These are phyloP conservation scores for Colletotrichum sp. DNA, from an alignment of 2,329 filamentous ascomycete genomes.

Conservation along the genomic window DNA sequence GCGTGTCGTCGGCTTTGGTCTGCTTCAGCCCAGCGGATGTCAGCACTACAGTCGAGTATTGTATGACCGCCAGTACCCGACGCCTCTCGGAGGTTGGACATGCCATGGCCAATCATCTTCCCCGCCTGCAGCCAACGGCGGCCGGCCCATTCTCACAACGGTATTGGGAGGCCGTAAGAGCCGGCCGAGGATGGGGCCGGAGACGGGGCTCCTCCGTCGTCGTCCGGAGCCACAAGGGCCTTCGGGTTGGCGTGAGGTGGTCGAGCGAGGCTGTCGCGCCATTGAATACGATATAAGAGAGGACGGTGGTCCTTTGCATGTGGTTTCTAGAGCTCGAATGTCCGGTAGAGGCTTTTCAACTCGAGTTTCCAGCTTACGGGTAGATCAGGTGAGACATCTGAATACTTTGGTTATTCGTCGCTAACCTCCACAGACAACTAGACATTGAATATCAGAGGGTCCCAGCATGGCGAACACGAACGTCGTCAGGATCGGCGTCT, in stretches of 20 bases:
- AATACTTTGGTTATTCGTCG: background rate
- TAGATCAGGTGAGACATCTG: background rate
- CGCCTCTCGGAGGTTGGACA: constrained; percentile 26
- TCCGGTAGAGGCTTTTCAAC: background rate
- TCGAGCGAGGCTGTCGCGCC: background rate
- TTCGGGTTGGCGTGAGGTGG: no score
- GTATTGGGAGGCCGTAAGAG: background rate
- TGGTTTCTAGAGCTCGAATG: background rate
- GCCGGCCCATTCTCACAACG: background rate
- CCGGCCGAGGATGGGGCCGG: background rate
- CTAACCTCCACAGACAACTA: background rate
- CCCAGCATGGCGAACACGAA: constrained; percentile 19
- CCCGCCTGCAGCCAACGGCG: background rate
- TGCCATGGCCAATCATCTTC: constrained; percentile 30
- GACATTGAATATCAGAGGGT: background rate
- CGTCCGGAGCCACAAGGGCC: background rate
- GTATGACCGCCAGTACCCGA: constrained; percentile 24
- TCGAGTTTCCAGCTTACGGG: background rate
- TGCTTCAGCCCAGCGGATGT: background rate
- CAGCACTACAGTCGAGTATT: background rate
- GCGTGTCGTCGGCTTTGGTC: background rate
- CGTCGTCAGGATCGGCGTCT: constrained; percentile 54
- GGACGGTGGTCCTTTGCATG: background rate
- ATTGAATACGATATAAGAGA: background rate
- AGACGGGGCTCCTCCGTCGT: background rate